Percentiles rank a stretch among this genome's conserved stretches.
These are phyloP conservation scores for Symbiodinium pilosum DNA, from an alignment of 73 alveolate genomes.

Conservation along the genomic window DNA sequence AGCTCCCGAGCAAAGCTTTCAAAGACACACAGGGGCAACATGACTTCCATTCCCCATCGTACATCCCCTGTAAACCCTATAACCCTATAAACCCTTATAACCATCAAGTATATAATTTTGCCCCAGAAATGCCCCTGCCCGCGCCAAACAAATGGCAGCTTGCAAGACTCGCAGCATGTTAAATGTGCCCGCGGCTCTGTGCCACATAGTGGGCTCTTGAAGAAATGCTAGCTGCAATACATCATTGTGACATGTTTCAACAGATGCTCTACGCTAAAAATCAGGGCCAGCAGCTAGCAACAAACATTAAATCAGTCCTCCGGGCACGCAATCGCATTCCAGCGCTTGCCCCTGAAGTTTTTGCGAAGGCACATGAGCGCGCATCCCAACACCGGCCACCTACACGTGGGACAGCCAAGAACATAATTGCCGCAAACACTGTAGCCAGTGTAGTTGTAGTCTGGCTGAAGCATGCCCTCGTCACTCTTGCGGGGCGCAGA, in stretches of 20 bases:
- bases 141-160: too few relatives aligned
- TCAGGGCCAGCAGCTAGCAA: background rate
- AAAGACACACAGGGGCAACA: too few relatives aligned
- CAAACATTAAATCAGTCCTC: background rate
- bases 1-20: too few relatives aligned
- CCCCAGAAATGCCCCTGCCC: too few relatives aligned
- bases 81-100: too few relatives aligned
- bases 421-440: background rate
- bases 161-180: background rate
- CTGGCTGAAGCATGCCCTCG: background rate
- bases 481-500: background rate
- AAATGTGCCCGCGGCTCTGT: too few relatives aligned
- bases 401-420: background rate
- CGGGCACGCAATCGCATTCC: background rate
- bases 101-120: too few relatives aligned
- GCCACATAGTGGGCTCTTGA: too few relatives aligned
- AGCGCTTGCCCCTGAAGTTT: background rate
- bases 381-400: background rate
- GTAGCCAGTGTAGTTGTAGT: background rate
- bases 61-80: too few relatives aligned
- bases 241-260: too few relatives aligned
- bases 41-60: too few relatives aligned
- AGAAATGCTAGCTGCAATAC: too few relatives aligned
- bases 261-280: background rate
- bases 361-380: background rate